These are phyloP conservation scores for Barnettozyma sucrosica DNA, from an alignment of 805 yeast genomes.

Conservation along the genomic window DNA sequence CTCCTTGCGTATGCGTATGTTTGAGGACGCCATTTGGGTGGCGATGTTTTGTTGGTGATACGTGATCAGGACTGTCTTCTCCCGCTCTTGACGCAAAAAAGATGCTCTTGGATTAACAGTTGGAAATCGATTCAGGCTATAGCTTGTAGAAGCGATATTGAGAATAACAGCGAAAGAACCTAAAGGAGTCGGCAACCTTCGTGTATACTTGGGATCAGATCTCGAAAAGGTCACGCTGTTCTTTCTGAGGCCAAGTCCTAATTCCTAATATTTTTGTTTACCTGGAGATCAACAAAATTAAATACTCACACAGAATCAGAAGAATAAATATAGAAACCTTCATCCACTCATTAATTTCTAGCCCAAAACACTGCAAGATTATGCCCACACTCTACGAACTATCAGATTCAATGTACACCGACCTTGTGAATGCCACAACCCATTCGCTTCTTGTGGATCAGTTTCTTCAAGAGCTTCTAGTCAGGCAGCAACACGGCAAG, in stretches of 20 bases:
- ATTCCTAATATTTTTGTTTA: background rate
- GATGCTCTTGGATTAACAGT: too few species aligned
- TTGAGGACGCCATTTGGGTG: background rate
- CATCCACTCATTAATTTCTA: background rate
- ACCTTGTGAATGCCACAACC: constrained; percentile 7
- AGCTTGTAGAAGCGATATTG: too few species aligned
- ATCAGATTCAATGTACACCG: constrained; percentile 6
- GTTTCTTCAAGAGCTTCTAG: constrained; percentile 5
- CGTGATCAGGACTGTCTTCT: too few species aligned
- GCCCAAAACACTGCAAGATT: background rate
- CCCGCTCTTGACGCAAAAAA: too few species aligned
- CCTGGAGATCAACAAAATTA: background rate
- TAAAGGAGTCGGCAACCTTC: too few species aligned
- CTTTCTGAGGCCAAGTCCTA: background rate
- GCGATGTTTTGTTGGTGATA: too few species aligned
- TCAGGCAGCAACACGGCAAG: constrained; percentile 5
- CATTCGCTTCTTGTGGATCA: constrained; percentile 6
- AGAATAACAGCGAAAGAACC: too few species aligned
- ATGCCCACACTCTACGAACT: constrained; percentile 8
- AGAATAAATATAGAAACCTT: background rate
- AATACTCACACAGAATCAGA: background rate
- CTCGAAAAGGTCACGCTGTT: too few species aligned
- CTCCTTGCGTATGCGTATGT: background rate
- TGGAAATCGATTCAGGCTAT: too few species aligned
- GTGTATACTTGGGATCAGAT: too few species aligned